These are phyloP conservation scores for Monilinia laxa DNA, from an alignment of 2,329 filamentous ascomycete species.

Conservation along the genomic window DNA sequence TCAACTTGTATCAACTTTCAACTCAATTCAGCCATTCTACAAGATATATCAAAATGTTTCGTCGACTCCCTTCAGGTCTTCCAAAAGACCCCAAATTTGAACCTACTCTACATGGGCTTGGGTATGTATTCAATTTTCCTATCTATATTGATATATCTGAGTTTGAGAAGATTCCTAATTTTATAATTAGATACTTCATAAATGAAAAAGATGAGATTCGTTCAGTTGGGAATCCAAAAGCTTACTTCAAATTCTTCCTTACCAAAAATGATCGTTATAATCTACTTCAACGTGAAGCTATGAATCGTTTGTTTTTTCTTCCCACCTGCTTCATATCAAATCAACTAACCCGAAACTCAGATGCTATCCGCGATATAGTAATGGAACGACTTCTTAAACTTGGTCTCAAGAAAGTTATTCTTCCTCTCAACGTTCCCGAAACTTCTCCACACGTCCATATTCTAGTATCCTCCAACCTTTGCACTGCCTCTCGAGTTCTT, in stretches of 20 bases:
- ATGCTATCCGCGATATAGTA: constrained; percentile 61
- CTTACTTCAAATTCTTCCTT: constrained; percentile 72
- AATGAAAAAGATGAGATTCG: constrained; percentile 74
- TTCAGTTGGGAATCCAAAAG: constrained; percentile 63
- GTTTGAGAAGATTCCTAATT: constrained; percentile 19
- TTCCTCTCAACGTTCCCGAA: constrained; percentile 56
- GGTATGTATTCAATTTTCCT: constrained; percentile 50
- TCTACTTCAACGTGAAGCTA: constrained; percentile 67
- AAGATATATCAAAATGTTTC: constrained; percentile 63
- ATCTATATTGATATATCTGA: constrained; percentile 8
- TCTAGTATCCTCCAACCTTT: constrained; percentile 59
- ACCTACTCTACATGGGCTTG: constrained; percentile 65
- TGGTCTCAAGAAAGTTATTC: constrained; percentile 57
- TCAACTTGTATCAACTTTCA: neutral
- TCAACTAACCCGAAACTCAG: constrained; percentile 44
- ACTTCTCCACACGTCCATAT: constrained; percentile 66
- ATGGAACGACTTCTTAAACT: constrained; percentile 59
- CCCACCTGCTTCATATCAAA: neutral
- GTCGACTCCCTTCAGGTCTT: constrained; percentile 64
- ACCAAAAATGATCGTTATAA: constrained; percentile 77
- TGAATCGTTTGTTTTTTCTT: constrained; percentile 62
- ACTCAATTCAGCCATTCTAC: neutral
- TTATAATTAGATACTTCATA: constrained; percentile 60
- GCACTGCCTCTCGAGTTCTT: constrained; percentile 60
- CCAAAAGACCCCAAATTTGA: constrained; percentile 69